A percentile compares a stretch with the other conserved stretches of the same genome.
Evolutionary conservation across 2,329 filamentous ascomycete species (phyloP).

Genomic region (Tothia fuscella): DNA sequence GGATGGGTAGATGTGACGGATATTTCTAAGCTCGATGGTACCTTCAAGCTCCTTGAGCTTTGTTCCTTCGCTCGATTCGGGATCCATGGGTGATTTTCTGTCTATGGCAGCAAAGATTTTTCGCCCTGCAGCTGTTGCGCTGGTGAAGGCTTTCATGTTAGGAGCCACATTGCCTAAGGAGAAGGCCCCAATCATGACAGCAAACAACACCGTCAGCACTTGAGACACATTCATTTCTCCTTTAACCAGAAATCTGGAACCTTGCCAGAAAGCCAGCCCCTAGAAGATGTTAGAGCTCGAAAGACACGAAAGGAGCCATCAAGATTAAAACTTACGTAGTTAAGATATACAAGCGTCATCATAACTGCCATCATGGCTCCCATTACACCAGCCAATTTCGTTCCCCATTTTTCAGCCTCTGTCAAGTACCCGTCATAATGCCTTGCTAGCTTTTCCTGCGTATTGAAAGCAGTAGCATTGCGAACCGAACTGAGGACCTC

Average conservation of each 20-base stretch:
- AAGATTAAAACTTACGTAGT: too few species aligned
- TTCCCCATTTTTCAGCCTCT: constrained; percentile 63
- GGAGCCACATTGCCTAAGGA: constrained; percentile 79
- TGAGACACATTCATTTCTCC: constrained; percentile 51
- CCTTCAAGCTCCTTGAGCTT: constrained; percentile 64
- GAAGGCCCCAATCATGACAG: constrained; percentile 88
- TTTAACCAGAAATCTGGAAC: constrained; percentile 22
- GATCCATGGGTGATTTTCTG: constrained; percentile 71
- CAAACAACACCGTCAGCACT: constrained; percentile 76
- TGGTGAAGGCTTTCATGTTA: constrained; percentile 76
- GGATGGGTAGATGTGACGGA: constrained; percentile 92
- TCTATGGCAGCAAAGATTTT: constrained; percentile 96
- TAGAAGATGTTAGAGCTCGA: too few species aligned
- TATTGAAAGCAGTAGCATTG: constrained; percentile 86
- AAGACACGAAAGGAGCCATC: too few species aligned
- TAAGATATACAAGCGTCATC: constrained; percentile 75
- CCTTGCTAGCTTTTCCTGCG: constrained; percentile 77
- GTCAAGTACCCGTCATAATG: constrained; percentile 70
- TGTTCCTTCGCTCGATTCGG: constrained; percentile 56
- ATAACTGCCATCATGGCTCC: constrained; percentile 72
- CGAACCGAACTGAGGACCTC: constrained; percentile 90
- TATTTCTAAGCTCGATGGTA: constrained; percentile 63
- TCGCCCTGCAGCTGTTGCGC: constrained; percentile 66
- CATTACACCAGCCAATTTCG: constrained; percentile 59
- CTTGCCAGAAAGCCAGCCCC: constrained; percentile 26